Percentiles rank a stretch among this genome's conserved stretches.
Conservation (phyloP, 2,329 filamentous ascomycete species). For the Microascus cirrosus region DNA sequence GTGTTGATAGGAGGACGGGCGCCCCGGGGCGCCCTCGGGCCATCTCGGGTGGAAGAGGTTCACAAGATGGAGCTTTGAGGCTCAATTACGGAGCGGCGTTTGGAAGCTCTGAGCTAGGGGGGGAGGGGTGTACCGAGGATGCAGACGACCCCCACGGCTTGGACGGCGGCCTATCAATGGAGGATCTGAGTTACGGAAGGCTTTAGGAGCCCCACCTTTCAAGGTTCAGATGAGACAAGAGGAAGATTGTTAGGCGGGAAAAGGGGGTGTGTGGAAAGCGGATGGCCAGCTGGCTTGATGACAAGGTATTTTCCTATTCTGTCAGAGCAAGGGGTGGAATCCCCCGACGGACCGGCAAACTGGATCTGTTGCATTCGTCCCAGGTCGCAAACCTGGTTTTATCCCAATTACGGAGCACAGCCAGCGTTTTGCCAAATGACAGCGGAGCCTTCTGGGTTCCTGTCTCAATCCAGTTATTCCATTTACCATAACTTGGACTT, state of each 20-base stretch:
- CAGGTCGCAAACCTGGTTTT: not conserved
- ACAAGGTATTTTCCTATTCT: not conserved
- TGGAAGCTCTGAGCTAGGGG: not conserved
- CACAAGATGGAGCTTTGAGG: not conserved
- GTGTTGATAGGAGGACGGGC: constrained; percentile 1
- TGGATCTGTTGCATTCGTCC: not conserved
- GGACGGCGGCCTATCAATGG: not conserved
- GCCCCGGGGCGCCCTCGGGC: constrained; percentile 1
- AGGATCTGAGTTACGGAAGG: not conserved
- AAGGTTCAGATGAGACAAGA: not conserved
- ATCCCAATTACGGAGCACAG: too few relatives aligned
- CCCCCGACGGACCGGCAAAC: too few relatives aligned
- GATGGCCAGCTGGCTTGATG: not conserved
- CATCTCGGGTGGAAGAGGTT: constrained; percentile 3
- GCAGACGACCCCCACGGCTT: not conserved
- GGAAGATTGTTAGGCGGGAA: not conserved
- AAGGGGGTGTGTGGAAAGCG: not conserved
- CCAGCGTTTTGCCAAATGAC: too few relatives aligned
- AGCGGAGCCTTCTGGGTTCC: too few relatives aligned
- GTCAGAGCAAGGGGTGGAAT: not conserved
- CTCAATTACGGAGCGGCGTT: not conserved
- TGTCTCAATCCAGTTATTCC: too few relatives aligned
- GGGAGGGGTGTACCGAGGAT: not conserved
- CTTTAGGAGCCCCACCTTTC: not conserved
- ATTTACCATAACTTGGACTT: too few relatives aligned